Conservation (phyloP, 257 asterid genomes). For the Penstemon newberryi region DNA sequence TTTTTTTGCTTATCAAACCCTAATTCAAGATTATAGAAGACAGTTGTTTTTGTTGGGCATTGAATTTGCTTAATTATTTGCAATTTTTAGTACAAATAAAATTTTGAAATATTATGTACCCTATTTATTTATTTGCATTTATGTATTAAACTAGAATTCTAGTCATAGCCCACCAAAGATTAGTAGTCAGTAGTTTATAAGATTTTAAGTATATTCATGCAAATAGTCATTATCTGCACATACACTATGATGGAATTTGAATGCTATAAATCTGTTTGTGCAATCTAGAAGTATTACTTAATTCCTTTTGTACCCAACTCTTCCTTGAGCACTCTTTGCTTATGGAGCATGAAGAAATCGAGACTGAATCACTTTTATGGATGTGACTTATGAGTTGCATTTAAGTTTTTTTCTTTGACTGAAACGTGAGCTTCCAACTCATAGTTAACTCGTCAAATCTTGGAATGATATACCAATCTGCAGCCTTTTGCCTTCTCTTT, state of each 20-base stretch:
- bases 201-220: neutral
- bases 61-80: neutral
- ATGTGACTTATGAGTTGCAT: neutral
- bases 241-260: neutral
- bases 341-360: conserved; percentile 5
- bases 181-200: neutral
- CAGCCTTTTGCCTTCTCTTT: too few relatives aligned
- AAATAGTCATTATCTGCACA: neutral
- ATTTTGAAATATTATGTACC: neutral
- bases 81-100: neutral
- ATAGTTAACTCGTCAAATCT: too few relatives aligned
- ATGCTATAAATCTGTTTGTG: neutral
- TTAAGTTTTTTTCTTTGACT: neutral
- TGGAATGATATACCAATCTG: too few relatives aligned
- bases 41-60: neutral
- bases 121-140: neutral
- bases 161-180: neutral
- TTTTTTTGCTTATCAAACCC: neutral
- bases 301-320: neutral
- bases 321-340: neutral
- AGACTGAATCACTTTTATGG: neutral
- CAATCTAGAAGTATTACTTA: neutral
- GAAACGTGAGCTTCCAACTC: neutral
- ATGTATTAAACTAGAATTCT: neutral
- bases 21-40: neutral